Conservation (phyloP, 306 rosid genomes). For the Vachellia collinsii region DNA sequence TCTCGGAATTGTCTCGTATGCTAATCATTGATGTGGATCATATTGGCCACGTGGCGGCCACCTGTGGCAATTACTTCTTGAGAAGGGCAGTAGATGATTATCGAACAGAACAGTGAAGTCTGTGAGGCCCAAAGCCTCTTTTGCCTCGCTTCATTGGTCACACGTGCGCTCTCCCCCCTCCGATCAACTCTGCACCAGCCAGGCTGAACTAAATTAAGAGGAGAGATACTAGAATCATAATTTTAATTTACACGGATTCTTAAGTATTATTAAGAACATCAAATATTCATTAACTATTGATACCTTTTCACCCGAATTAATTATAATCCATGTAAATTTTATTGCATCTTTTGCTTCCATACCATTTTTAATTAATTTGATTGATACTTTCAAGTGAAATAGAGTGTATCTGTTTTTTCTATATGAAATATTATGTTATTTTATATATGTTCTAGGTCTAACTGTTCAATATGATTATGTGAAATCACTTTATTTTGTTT, state of each 20-base stretch:
- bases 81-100: background rate
- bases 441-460: background rate
- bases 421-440: background rate
- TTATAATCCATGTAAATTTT: no score
- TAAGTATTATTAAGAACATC: no score
- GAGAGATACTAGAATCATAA: no score
- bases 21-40: slow-evolving; percentile 35
- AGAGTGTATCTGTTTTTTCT: no score
- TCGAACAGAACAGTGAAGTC: background rate
- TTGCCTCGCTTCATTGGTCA: slow-evolving; percentile 3
- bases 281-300: no score
- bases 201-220: background rate
- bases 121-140: slow-evolving; percentile 1
- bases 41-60: slow-evolving; percentile 14
- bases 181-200: background rate
- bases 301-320: no score
- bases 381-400: no score
- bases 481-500: background rate
- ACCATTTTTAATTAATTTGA: no score
- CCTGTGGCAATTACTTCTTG: background rate
- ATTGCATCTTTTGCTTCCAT: no score
- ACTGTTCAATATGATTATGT: background rate
- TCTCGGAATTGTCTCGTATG: background rate
- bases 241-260: no score
- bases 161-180: background rate